These are phyloP conservation scores for Solanum stenotomum DNA, from an alignment of 257 asterid species.

Conservation along the genomic window DNA sequence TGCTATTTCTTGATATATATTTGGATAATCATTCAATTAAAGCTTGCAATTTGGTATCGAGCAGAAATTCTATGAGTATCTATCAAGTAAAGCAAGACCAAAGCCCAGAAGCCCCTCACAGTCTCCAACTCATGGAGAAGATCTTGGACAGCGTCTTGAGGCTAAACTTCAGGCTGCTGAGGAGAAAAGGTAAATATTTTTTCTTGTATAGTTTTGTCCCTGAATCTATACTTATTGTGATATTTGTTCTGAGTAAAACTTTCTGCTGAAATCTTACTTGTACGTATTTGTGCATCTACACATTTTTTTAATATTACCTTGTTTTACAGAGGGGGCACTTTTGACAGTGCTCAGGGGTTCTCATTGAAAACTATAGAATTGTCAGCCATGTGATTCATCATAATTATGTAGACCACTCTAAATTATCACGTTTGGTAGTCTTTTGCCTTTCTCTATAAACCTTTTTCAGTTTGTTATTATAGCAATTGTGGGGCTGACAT, in stretches of 20 bases:
- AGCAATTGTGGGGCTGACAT: neutral
- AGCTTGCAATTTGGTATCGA: constrained; percentile 2
- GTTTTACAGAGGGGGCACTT: neutral
- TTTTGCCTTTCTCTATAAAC: neutral
- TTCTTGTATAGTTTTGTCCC: neutral
- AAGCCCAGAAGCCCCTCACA: constrained; percentile 82
- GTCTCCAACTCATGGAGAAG: constrained; percentile 60
- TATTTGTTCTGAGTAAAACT: neutral
- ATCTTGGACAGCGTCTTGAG: constrained; percentile 88
- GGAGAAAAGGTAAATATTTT: constrained; percentile 50
- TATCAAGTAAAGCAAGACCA: constrained; percentile 86
- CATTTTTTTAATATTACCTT: neutral
- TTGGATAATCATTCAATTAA: neutral
- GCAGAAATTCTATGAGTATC: constrained; percentile 78
- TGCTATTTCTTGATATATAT: neutral
- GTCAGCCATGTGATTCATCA: neutral
- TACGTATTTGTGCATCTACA: neutral
- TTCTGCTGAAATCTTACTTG: neutral
- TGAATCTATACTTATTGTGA: neutral
- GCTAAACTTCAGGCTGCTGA: constrained; percentile 98
- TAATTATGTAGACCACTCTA: neutral
- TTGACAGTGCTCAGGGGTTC: neutral
- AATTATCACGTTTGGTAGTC: neutral
- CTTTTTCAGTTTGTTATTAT: neutral
- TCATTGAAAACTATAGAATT: neutral